Evolutionary conservation across 169 alveolate genomes (phyloP).

Genomic region (Plasmodium reichenowi): DNA sequence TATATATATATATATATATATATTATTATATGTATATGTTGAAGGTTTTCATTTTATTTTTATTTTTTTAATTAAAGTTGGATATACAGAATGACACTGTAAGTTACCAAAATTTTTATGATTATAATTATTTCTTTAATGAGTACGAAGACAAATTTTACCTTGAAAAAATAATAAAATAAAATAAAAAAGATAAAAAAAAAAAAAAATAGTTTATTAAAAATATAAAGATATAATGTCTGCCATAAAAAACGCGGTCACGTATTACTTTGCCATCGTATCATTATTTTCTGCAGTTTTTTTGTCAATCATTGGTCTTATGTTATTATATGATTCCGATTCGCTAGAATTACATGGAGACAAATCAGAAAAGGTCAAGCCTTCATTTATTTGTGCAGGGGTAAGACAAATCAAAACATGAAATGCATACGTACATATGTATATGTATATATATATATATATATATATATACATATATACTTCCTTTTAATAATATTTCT

Average conservation of each 20-base stretch:
- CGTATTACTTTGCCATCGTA: constrained; percentile 69
- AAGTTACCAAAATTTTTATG: constrained; percentile 16
- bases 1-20: not conserved
- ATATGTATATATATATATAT: constrained; percentile 3
- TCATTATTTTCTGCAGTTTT: constrained; percentile 71
- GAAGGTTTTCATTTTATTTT: not conserved
- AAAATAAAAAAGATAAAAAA: not conserved
- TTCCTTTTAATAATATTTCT: too few species aligned
- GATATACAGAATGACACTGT: constrained; percentile 52
- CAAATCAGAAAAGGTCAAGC: constrained; percentile 51
- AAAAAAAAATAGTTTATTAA: constrained; percentile 3
- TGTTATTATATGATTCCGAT: constrained; percentile 65
- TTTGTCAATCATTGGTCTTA: constrained; percentile 61
- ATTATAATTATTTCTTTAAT: constrained; percentile 6
- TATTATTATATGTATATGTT: not conserved
- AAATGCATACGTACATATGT: constrained; percentile 3
- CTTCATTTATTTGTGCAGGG: constrained; percentile 73
- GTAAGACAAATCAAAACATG: constrained; percentile 29
- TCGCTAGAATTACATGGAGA: constrained; percentile 71
- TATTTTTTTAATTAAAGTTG: not conserved
- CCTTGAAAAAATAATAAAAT: constrained; percentile 5
- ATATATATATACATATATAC: constrained; percentile 8
- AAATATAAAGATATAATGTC: constrained; percentile 55
- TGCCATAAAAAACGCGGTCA: constrained; percentile 49
- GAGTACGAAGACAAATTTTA: constrained; percentile 7